Evolutionary conservation across 169 alveolate species (phyloP).

Genomic region (Blepharisma undulans): DNA sequence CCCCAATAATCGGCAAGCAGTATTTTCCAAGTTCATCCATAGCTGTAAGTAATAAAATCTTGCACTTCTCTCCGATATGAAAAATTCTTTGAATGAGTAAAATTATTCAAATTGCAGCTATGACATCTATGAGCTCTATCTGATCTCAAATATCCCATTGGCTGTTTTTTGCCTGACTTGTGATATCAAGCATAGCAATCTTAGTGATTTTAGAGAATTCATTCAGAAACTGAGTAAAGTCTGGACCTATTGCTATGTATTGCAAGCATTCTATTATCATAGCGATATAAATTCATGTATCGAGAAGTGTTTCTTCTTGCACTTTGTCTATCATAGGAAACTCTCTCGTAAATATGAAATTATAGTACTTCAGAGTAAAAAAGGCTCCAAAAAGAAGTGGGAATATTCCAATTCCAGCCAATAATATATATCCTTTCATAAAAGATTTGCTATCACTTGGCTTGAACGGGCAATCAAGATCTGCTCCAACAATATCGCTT

Average conservation of each 20-base stretch:
- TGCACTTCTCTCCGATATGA: too few relatives aligned
- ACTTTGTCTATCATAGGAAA: not conserved
- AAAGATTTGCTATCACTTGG: not conserved
- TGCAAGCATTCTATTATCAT: not conserved
- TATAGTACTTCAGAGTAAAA: not conserved
- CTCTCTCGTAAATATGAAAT: not conserved
- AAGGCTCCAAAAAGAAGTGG: not conserved
- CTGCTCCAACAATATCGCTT: not conserved
- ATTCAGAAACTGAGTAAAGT: not conserved
- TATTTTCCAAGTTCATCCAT: not conserved
- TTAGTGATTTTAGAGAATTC: not conserved
- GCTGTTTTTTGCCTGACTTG: not conserved
- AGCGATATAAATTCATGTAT: not conserved
- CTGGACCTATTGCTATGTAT: not conserved
- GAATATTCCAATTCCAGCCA: not conserved
- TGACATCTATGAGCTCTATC: not conserved
- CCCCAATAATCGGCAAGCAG: not conserved
- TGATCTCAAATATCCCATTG: not conserved
- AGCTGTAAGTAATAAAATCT: not conserved
- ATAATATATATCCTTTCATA: not conserved
- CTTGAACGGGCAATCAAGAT: not conserved
- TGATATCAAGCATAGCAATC: not conserved
- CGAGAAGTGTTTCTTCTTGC: not conserved
- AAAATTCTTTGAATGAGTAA: not conserved
- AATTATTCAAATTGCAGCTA: not conserved